These are phyloP conservation scores for Skeletonema potamos DNA, from an alignment of 108 stramenopile species.

Conservation along the genomic window DNA sequence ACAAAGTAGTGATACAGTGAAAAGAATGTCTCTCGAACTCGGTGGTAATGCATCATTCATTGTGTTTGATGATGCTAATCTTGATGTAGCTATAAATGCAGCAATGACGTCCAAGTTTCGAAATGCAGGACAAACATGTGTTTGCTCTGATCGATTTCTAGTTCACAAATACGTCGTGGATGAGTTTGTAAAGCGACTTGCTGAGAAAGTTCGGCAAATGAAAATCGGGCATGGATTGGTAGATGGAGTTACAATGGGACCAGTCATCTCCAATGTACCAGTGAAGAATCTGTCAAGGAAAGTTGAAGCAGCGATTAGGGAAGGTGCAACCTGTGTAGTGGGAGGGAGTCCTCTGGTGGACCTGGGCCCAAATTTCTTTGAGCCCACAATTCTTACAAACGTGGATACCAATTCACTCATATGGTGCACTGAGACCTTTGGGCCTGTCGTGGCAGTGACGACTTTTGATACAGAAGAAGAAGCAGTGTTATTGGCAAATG, in stretches of 20 bases:
- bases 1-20: constrained; percentile 69
- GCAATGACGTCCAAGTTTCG: constrained; percentile 88
- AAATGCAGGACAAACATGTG: constrained; percentile 95
- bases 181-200: constrained; percentile 65
- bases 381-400: constrained; percentile 87
- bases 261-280: constrained; percentile 73
- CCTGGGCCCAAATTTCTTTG: constrained; percentile 75
- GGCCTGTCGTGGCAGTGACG: constrained; percentile 70
- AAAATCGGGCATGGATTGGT: constrained; percentile 76
- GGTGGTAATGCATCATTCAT: constrained; percentile 95
- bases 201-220: constrained; percentile 37
- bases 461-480: constrained; percentile 83
- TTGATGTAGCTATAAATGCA: constrained; percentile 80
- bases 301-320: constrained; percentile 72
- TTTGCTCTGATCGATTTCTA: constrained; percentile 90
- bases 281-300: constrained; percentile 56
- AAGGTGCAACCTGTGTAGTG: constrained; percentile 68
- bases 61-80: constrained; percentile 91
- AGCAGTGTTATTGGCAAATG: constrained; percentile 76
- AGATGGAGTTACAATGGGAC: constrained; percentile 70
- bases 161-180: constrained; percentile 78
- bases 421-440: constrained; percentile 85
- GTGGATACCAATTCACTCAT: constrained; percentile 58
- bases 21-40: constrained; percentile 78
- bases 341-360: constrained; percentile 64